Percentiles rank a stretch among this genome's conserved stretches.
Conservation (phyloP, 192 early-diverging fungal genomes). For the Pecoramyces ruminantium region DNA sequence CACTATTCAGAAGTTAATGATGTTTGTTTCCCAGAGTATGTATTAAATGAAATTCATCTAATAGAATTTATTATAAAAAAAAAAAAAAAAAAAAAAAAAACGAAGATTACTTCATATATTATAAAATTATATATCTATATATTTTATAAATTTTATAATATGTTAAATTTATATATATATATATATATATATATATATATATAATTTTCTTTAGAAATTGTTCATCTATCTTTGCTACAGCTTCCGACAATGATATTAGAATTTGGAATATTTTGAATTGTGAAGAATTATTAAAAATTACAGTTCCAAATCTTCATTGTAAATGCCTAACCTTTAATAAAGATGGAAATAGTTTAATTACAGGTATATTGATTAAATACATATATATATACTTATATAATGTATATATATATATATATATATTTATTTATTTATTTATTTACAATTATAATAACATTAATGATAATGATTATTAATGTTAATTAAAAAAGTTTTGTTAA, state of each 20-base stretch:
- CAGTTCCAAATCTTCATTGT: constrained; percentile 39
- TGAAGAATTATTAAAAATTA: constrained; percentile 27
- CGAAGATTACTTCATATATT: too few species aligned
- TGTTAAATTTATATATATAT: neutral
- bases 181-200: neutral
- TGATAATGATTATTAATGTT: too few species aligned
- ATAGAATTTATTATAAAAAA: too few species aligned
- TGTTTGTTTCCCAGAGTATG: constrained; percentile 27
- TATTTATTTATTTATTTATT: too few species aligned
- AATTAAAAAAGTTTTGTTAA: too few species aligned
- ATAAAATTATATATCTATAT: neutral
- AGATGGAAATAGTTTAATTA: constrained; percentile 16
- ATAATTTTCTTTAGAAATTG: constrained; percentile 12
- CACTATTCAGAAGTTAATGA: constrained; percentile 36
- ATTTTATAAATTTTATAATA: too few species aligned
- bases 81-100: too few species aligned
- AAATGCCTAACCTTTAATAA: constrained; percentile 40
- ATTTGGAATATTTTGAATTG: constrained; percentile 30
- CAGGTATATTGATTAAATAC: neutral
- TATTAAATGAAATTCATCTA: neutral
- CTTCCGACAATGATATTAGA: constrained; percentile 32
- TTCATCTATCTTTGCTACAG: constrained; percentile 33
- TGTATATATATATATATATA: too few species aligned
- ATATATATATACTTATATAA: too few species aligned
- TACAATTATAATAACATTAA: too few species aligned